Percentiles rank a stretch among this genome's conserved stretches.
These are phyloP conservation scores for Fusarium sp. DNA, from an alignment of 2,329 filamentous ascomycete species.

Conservation along the genomic window DNA sequence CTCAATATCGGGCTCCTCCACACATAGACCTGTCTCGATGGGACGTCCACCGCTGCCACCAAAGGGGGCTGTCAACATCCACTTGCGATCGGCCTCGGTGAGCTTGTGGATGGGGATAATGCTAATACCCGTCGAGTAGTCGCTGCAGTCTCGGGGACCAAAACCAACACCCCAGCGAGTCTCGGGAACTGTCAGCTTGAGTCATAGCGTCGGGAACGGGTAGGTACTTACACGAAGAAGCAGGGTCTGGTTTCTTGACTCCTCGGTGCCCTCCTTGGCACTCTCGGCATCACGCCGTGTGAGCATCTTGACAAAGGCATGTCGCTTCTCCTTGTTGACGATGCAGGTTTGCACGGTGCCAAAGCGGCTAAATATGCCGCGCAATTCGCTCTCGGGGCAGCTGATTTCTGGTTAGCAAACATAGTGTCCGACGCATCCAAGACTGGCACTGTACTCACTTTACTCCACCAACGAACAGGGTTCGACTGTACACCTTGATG, in stretches of 20 bases:
- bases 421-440: not conserved
- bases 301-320: conserved; percentile 99
- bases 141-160: conserved; percentile 95
- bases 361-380: conserved; percentile 81
- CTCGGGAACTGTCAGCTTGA: conserved; percentile 55
- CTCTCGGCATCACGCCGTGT: conserved; percentile 84
- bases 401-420: conserved; percentile 55
- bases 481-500: conserved; percentile 95
- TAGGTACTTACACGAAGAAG: conserved; percentile 73
- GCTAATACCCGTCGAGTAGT: conserved; percentile 92
- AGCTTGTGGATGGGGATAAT: conserved; percentile 92
- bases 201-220: conserved; percentile 24
- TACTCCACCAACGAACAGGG: conserved; percentile 95
- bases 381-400: conserved; percentile 83
- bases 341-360: conserved; percentile 97
- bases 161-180: conserved; percentile 99
- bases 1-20: conserved; percentile 98
- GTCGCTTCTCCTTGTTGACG: conserved; percentile 96
- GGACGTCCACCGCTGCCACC: conserved; percentile 88
- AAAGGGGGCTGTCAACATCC: conserved; percentile 94
- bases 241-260: conserved; percentile 76
- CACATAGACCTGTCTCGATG: conserved; percentile 85
- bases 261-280: conserved; percentile 91
- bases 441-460: conserved; percentile 68
- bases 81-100: conserved; percentile 96